Evolutionary conservation across 106 monocot genomes (phyloP).

Genomic region (Acorus calamus): DNA sequence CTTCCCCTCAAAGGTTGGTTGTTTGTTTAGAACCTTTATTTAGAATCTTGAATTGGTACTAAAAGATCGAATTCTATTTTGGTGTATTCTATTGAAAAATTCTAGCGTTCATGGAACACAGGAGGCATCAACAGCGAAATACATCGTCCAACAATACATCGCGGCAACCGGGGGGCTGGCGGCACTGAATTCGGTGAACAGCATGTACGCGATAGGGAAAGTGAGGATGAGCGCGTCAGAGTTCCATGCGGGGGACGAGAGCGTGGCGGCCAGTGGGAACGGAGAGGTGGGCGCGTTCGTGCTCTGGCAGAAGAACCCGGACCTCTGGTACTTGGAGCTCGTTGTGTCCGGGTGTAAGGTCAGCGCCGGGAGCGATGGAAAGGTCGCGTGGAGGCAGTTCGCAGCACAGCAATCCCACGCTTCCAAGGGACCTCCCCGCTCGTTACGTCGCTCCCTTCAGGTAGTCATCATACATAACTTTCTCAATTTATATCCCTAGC

Average conservation of each 20-base stretch:
- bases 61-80: too few species aligned
- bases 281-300: constrained; percentile 67
- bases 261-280: constrained; percentile 12
- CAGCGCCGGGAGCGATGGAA: constrained; percentile 62
- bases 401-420: constrained; percentile 45
- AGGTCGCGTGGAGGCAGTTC: constrained; percentile 55
- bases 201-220: constrained; percentile 75
- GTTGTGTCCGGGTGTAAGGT: constrained; percentile 59
- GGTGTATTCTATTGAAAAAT: too few species aligned
- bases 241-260: constrained; percentile 55
- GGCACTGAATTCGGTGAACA: constrained; percentile 45
- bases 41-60: too few species aligned
- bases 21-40: too few species aligned
- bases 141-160: constrained; percentile 76
- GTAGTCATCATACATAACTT: constrained; percentile 5
- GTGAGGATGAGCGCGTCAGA: constrained; percentile 66
- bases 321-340: constrained; percentile 70
- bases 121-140: constrained; percentile 79
- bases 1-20: too few species aligned
- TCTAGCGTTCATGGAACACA: neutral
- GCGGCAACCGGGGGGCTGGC: constrained; percentile 75
- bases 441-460: constrained; percentile 57
- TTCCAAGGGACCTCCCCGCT: constrained; percentile 44
- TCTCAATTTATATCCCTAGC: too few species aligned
- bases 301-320: constrained; percentile 57